Evolutionary conservation across 306 rosid species (phyloP).

Genomic region (Begonia loranthoides): DNA sequence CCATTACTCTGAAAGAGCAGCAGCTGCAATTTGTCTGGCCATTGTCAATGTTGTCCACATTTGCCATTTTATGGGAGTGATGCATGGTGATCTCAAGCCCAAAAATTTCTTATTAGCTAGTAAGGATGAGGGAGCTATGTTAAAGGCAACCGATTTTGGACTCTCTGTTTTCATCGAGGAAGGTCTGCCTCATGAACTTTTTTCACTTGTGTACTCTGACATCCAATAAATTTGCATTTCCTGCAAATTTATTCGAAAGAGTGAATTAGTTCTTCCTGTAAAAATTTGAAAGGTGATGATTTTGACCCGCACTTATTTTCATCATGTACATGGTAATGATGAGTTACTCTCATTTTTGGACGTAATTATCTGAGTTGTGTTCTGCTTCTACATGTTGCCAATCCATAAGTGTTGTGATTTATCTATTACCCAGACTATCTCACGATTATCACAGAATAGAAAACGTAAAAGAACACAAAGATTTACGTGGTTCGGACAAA

Average conservation of each 20-base stretch:
- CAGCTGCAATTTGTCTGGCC: conserved; percentile 48
- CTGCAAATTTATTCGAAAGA: background rate
- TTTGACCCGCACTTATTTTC: background rate
- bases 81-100: too few species aligned
- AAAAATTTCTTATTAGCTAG: conserved; percentile 64
- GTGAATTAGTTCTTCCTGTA: too few species aligned
- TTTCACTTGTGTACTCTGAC: background rate
- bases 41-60: too few species aligned
- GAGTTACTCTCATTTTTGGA: background rate
- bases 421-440: too few species aligned
- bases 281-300: background rate
- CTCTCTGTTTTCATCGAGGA: conserved; percentile 84
- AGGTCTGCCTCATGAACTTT: conserved; percentile 23
- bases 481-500: too few species aligned
- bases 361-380: too few species aligned
- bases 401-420: too few species aligned
- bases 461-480: too few species aligned
- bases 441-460: too few species aligned
- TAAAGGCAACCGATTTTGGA: conserved; percentile 91
- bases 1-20: conserved; percentile 74
- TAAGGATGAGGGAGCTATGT: conserved; percentile 42
- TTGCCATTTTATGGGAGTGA: too few species aligned
- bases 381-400: too few species aligned
- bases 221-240: background rate
- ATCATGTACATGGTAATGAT: background rate